Evolutionary conservation across 805 yeast genomes (phyloP).

Genomic region (Kluyveromyces dobzhanskii): DNA sequence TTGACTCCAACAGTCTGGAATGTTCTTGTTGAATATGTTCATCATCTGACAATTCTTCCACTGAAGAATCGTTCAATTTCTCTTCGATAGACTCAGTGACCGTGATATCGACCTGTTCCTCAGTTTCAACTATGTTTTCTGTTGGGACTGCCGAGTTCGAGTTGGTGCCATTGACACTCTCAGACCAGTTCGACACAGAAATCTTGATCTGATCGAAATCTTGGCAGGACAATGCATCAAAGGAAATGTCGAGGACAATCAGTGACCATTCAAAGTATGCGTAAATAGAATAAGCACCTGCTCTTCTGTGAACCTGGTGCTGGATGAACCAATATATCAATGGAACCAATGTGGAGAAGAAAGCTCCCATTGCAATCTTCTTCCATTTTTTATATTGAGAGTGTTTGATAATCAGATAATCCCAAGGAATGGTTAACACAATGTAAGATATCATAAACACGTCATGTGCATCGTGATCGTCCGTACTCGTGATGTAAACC

Average conservation of each 20-base stretch:
- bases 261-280: conserved; percentile 94
- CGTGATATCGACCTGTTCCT: conserved; percentile 2
- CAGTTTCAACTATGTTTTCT: conserved; percentile 1
- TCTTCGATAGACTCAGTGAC: not conserved
- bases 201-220: conserved; percentile 46
- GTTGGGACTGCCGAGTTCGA: conserved; percentile 13
- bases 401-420: conserved; percentile 46
- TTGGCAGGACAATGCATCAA: conserved; percentile 68
- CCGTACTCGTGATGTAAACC: conserved; percentile 96
- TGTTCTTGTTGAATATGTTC: conserved; percentile 5
- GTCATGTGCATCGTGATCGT: conserved; percentile 94
- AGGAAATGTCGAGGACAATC: conserved; percentile 72
- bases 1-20: conserved; percentile 2
- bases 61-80: conserved; percentile 3
- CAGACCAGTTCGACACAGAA: conserved; percentile 37
- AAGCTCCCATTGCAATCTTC: conserved; percentile 45
- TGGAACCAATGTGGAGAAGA: conserved; percentile 71
- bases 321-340: conserved; percentile 83
- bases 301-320: conserved; percentile 76
- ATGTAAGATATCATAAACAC: conserved; percentile 90
- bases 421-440: conserved; percentile 88
- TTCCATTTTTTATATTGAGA: conserved; percentile 35
- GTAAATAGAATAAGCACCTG: conserved; percentile 95
- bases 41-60: conserved; percentile 6
- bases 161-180: conserved; percentile 13